Conservation (phyloP, 345 rosid genomes). For the Salix viminalis region DNA sequence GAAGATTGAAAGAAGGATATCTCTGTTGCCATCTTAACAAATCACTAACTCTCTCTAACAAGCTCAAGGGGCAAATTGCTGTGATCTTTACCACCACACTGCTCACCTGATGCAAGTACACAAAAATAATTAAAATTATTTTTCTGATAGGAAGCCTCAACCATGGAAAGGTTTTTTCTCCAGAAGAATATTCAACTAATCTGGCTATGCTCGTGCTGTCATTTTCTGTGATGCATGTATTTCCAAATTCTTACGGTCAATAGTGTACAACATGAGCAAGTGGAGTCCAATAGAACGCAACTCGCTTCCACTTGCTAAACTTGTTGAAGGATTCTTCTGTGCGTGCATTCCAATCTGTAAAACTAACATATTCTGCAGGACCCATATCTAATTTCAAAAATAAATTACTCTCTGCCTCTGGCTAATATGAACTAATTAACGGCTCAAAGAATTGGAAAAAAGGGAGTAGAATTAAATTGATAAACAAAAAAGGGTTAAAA, state of each 20-base stretch:
- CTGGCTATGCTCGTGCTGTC: background rate
- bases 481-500: background rate
- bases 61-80: slow-evolving; percentile 65
- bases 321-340: background rate
- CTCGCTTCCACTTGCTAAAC: background rate
- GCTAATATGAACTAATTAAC: too few species aligned
- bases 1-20: slow-evolving; percentile 49
- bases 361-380: background rate
- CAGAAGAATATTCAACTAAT: too few species aligned
- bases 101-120: slow-evolving; percentile 51
- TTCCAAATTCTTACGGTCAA: background rate
- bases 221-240: background rate
- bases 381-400: background rate
- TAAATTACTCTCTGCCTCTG: too few species aligned
- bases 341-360: background rate
- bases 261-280: background rate
- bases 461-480: background rate
- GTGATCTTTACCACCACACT: slow-evolving; percentile 64
- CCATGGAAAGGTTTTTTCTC: background rate
- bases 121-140: background rate
- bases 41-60: slow-evolving; percentile 66
- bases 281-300: background rate
- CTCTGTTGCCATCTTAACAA: slow-evolving; percentile 75
- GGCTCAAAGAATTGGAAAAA: too few species aligned
- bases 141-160: background rate